Conservation (phyloP, 495 filamentous ascomycete genomes). For the Penicillium subrubescens region DNA sequence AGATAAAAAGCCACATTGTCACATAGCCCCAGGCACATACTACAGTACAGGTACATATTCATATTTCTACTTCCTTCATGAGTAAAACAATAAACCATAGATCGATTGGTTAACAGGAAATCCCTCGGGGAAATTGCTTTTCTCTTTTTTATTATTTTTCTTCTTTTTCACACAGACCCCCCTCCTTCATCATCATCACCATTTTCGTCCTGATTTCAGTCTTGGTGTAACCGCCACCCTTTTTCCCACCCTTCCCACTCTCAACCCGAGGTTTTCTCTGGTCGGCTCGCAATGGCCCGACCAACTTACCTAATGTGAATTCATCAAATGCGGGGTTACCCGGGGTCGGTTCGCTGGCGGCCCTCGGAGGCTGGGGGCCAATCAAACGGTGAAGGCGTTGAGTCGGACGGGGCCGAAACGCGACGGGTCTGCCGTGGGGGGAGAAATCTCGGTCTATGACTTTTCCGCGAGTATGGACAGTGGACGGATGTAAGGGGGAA, state of each 20-base stretch:
- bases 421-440: slow-evolving; percentile 17
- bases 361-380: slow-evolving; percentile 39
- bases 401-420: slow-evolving; percentile 30
- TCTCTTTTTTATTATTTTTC: not conserved
- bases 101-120: not conserved
- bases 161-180: not conserved
- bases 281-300: slow-evolving; percentile 12
- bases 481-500: not conserved
- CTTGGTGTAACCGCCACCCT: not conserved
- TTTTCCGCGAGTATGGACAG: slow-evolving; percentile 7
- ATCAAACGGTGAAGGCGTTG: slow-evolving; percentile 18
- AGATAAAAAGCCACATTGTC: not conserved
- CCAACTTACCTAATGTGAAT: slow-evolving; percentile 32
- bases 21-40: not conserved
- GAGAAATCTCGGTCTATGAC: slow-evolving; percentile 27
- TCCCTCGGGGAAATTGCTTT: not conserved
- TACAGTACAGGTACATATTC: not conserved
- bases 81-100: not conserved
- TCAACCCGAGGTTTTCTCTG: not conserved
- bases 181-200: not conserved
- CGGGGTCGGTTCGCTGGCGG: slow-evolving; percentile 37
- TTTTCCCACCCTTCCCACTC: not conserved
- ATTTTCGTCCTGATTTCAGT: not conserved
- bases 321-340: slow-evolving; percentile 33
- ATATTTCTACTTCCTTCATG: not conserved